A percentile compares a stretch with the other conserved stretches of the same genome.
These are phyloP conservation scores for Vitis hybrid DNA, from an alignment of 177 flowering plant species.

Conservation along the genomic window DNA sequence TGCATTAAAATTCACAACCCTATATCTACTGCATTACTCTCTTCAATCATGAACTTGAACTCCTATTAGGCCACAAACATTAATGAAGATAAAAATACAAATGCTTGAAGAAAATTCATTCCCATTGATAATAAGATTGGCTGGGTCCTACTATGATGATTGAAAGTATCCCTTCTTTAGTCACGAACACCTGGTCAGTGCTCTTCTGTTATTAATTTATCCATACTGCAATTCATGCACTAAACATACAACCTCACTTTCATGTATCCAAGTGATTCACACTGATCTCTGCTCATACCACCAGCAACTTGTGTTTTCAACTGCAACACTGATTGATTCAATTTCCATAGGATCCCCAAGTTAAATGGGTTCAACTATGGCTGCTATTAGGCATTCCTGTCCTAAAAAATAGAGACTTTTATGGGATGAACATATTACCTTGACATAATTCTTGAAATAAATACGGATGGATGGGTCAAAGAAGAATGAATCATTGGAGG, in stretches of 20 bases:
- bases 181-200: neutral
- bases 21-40: neutral
- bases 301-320: neutral
- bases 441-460: slow-evolving; percentile 78
- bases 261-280: neutral
- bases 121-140: too few relatives aligned
- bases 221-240: neutral
- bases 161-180: neutral
- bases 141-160: neutral
- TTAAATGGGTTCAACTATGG: neutral
- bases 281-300: neutral
- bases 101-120: neutral
- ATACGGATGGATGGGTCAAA: slow-evolving; percentile 79
- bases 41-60: neutral
- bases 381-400: neutral
- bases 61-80: neutral
- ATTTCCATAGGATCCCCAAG: neutral
- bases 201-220: neutral
- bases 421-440: slow-evolving; percentile 39
- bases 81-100: neutral
- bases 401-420: neutral
- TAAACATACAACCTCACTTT: neutral
- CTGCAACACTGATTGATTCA: neutral
- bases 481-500: slow-evolving; percentile 97
- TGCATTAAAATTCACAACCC: neutral